Evolutionary conservation across 2,329 filamentous ascomycete species (phyloP).

Genomic region (Ophiosphaerella korrae): DNA sequence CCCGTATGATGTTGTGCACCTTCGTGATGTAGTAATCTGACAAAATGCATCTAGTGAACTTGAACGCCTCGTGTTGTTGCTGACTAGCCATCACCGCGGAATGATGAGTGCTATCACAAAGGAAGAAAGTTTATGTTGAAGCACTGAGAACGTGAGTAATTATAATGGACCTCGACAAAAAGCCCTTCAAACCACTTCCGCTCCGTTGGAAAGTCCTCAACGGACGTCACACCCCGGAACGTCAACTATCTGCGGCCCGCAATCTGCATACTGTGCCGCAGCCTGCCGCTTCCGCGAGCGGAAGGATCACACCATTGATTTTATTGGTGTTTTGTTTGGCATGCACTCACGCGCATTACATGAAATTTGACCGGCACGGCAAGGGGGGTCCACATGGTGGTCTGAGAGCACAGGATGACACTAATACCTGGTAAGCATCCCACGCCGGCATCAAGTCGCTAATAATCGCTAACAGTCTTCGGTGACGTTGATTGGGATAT

Average conservation of each 20-base stretch:
- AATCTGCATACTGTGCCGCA: neutral
- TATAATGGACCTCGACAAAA: neutral
- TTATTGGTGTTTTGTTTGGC: neutral
- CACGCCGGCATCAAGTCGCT: neutral
- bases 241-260: neutral
- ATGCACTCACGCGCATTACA: neutral
- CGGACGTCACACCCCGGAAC: neutral
- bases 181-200: neutral
- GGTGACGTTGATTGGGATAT: neutral
- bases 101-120: no score
- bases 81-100: no score
- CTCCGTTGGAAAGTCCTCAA: neutral
- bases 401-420: neutral
- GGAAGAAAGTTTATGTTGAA: no score
- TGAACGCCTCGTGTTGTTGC: no score
- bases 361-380: neutral
- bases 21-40: no score
- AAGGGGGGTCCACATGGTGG: neutral
- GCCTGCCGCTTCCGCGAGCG: slow-evolving; percentile 6
- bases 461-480: neutral
- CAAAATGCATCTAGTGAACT: no score
- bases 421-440: neutral
- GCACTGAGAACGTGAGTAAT: no score
- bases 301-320: slow-evolving; percentile 1
- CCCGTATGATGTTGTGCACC: no score